Percentiles rank a stretch among this genome's conserved stretches.
phyloP scores from a whole-genome alignment of 2,329 filamentous ascomycete genomes.

The Talaromyces marneffei region DNA sequence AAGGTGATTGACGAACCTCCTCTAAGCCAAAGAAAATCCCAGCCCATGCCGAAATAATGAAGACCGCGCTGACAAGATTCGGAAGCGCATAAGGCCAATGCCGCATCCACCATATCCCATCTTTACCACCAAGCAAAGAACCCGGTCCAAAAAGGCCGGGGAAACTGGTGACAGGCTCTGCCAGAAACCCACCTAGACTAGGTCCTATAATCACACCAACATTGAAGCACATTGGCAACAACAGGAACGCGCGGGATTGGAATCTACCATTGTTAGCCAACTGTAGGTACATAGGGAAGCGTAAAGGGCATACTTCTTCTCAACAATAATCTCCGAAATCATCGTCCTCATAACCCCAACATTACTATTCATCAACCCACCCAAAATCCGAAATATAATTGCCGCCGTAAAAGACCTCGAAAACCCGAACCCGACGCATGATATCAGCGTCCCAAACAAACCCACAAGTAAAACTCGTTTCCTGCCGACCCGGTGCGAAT shows the following conservation, averaged over 20 bases:
- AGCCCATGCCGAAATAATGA: conserved; percentile 52
- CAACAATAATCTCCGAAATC: conserved; percentile 65
- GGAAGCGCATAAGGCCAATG: conserved; percentile 65
- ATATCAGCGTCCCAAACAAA: conserved; percentile 61
- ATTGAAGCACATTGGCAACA: conserved; percentile 65
- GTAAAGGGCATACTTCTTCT: conserved; percentile 57
- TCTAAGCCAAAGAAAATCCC: conserved; percentile 60
- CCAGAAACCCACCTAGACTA: conserved; percentile 59
- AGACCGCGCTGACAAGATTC: conserved; percentile 59
- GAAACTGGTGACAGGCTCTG: conserved; percentile 59
- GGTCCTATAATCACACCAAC: conserved; percentile 57
- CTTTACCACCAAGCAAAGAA: conserved; percentile 50
- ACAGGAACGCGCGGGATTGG: conserved; percentile 51
- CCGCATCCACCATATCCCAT: conserved; percentile 59
- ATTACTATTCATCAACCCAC: conserved; percentile 66
- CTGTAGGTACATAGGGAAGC: background rate
- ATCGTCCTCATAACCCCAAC: conserved; percentile 69
- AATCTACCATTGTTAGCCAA: conserved; percentile 25
- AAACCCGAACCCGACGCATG: conserved; percentile 64
- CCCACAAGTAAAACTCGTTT: conserved; percentile 76
- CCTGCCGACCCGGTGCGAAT: conserved; percentile 61
- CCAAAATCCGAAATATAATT: conserved; percentile 60
- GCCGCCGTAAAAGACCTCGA: conserved; percentile 57
- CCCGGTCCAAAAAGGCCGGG: conserved; percentile 58
- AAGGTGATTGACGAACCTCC: conserved; percentile 43